A percentile compares a stretch with the other conserved stretches of the same genome.
Evolutionary conservation across 2,329 filamentous ascomycete genomes (phyloP).

Genomic region (Diaporthe batatas): DNA sequence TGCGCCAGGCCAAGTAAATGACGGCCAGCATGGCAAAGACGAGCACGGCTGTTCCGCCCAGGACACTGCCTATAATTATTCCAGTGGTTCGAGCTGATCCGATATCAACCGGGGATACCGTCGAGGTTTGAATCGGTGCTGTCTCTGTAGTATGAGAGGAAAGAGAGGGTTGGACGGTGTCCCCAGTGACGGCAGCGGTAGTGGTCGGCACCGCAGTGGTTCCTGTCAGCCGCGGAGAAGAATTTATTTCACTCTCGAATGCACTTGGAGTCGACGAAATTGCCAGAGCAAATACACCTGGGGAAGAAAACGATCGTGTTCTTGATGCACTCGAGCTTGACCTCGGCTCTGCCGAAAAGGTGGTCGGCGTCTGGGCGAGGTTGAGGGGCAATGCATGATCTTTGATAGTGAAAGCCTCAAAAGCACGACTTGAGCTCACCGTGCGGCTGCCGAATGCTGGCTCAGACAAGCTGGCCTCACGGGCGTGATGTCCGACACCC

Average conservation of each 20-base stretch:
- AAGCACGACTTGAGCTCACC: background rate
- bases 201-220: too few relatives aligned
- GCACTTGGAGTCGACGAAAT: background rate
- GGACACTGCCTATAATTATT: conserved; percentile 35
- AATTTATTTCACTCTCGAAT: too few relatives aligned
- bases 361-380: background rate
- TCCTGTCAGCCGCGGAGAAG: background rate
- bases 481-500: background rate
- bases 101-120: background rate
- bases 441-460: background rate
- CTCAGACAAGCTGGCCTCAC: background rate
- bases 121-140: background rate
- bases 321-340: background rate
- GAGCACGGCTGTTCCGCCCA: conserved; percentile 33
- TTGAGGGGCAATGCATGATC: background rate
- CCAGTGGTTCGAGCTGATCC: background rate
- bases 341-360: background rate
- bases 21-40: conserved; percentile 5
- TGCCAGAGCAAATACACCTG: background rate
- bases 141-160: background rate
- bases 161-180: background rate
- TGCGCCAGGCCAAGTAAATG: conserved; percentile 11
- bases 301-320: background rate
- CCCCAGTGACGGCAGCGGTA: background rate
- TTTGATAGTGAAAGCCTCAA: background rate